Evolutionary conservation across 2,329 filamentous ascomycete genomes (phyloP), one percentile per base, ranked within the genome.

Genomic region (Tolypocladium sp.): DNA sequence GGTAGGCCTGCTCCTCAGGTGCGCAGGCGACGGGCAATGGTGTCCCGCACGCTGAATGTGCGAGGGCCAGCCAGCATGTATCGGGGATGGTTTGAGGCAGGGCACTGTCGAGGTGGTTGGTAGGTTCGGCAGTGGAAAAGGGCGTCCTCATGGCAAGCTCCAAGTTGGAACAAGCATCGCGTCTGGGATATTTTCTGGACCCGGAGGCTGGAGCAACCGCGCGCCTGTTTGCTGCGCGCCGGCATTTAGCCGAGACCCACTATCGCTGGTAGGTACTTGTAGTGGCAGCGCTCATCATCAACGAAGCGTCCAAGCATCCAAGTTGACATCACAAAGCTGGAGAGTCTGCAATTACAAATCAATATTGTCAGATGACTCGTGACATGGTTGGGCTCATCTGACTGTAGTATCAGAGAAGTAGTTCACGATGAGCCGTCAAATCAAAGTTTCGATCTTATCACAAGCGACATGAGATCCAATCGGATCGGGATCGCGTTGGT

Each of bases 151-250:
- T 46, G 27, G 57, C 57, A 15, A 22, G 46, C 38, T 44, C 44
- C 20, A 33, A 8, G 27, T 9, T 10, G 8, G 25, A 30, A 25
- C 49, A 53, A 44, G 60, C 62, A 61, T 4, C 63, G 64, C 63
- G 63, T 63, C 60, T 56, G 58, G 58, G 58, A 62, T 61, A 63
- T 61, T 64, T 65, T 64, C 60, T 54, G 57, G 57, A 40, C 55
- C 62, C 61, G 63, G 41, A 5, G 44, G 49, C 30, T 52, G 49
- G 49, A 52, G 27, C 49, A 52, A 10, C 9, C 10, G 49, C 49
- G 30, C 49, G 12, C 9, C 17, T 35, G 30, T 2, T 13, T 9
- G 49, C 17, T 52, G 30, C 49, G 30, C 49, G 20, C 49, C 49
- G 49, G 30, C 1, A 20, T 62, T 63, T 60, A 63, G 49, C 62